Conservation (phyloP, 2,329 filamentous ascomycete species). For the Epicoccum nigrum region DNA sequence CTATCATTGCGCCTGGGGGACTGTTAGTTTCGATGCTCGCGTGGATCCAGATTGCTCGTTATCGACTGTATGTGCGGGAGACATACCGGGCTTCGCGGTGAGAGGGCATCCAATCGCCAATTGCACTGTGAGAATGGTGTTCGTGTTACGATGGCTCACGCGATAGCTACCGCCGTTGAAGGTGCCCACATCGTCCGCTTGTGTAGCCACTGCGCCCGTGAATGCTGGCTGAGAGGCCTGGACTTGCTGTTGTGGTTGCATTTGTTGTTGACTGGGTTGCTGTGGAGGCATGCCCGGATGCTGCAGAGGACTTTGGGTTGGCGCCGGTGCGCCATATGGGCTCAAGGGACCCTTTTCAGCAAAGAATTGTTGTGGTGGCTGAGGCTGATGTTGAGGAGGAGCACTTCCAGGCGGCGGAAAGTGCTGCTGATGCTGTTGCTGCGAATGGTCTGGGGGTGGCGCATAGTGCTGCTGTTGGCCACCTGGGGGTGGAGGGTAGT, state of each 20-base stretch:
- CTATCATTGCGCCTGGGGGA: constrained; percentile 78
- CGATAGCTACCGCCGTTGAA: constrained; percentile 97
- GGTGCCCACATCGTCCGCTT: constrained; percentile 85
- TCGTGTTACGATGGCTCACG: constrained; percentile 89
- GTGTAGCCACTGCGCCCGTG: constrained; percentile 53
- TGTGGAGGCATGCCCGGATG: constrained; percentile 45
- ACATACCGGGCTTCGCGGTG: constrained; percentile 73
- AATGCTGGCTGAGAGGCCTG: constrained; percentile 34
- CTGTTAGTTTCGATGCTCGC: constrained; percentile 2
- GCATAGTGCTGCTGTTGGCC: constrained; percentile 10
- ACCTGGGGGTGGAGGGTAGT: constrained; percentile 42
- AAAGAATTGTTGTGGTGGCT: constrained; percentile 21
- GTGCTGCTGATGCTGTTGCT: constrained; percentile 32
- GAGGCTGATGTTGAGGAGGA: constrained; percentile 38
- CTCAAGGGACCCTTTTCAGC: constrained; percentile 23
- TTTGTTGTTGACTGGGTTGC: constrained; percentile 32
- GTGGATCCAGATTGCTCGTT: not conserved
- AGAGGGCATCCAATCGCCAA: constrained; percentile 88
- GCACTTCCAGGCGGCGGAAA: constrained; percentile 40
- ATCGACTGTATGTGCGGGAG: not conserved
- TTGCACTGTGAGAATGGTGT: constrained; percentile 87
- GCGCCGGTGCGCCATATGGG: constrained; percentile 43
- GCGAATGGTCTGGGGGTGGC: constrained; percentile 1
- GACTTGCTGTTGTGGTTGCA: constrained; percentile 41
- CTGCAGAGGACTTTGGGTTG: constrained; percentile 32